A percentile compares a stretch with the other conserved stretches of the same genome.
These are phyloP conservation scores for Suillus ampliporus DNA, from an alignment of 768 basidiomycete genomes.

Conservation along the genomic window DNA sequence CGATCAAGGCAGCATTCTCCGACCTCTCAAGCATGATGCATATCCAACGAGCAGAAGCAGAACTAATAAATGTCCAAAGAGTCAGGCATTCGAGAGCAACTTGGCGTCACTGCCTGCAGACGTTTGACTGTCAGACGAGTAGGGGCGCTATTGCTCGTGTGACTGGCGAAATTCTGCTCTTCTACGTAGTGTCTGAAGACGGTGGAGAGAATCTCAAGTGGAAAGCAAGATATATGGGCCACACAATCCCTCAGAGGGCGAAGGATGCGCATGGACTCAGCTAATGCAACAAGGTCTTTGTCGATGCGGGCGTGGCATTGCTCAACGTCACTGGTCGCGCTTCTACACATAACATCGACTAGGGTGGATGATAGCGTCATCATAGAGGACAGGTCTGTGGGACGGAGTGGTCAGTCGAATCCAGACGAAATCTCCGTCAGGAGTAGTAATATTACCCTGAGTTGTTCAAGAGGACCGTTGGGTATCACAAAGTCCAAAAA, in stretches of 20 bases:
- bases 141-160: too few species aligned
- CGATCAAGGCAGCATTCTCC: conserved; percentile 43
- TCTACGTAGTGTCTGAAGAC: not conserved
- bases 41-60: conserved; percentile 41
- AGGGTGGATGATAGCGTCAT: not conserved
- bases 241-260: not conserved
- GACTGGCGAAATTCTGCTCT: too few species aligned
- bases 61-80: conserved; percentile 30
- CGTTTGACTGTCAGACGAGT: not conserved
- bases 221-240: not conserved
- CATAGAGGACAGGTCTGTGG: not conserved
- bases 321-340: not conserved
- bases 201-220: not conserved
- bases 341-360: not conserved
- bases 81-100: not conserved
- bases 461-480: too few species aligned
- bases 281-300: not conserved
- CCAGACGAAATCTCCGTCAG: not conserved
- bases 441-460: not conserved
- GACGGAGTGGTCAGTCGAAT: not conserved
- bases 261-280: not conserved
- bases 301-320: too few species aligned
- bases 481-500: not conserved
- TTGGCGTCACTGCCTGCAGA: conserved; percentile 2
- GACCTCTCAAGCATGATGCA: conserved; percentile 51